Evolutionary conservation across 306 rosid genomes (phyloP), one percentile per base, ranked within the genome.

Genomic region (Elaeagnus macrophylla): DNA sequence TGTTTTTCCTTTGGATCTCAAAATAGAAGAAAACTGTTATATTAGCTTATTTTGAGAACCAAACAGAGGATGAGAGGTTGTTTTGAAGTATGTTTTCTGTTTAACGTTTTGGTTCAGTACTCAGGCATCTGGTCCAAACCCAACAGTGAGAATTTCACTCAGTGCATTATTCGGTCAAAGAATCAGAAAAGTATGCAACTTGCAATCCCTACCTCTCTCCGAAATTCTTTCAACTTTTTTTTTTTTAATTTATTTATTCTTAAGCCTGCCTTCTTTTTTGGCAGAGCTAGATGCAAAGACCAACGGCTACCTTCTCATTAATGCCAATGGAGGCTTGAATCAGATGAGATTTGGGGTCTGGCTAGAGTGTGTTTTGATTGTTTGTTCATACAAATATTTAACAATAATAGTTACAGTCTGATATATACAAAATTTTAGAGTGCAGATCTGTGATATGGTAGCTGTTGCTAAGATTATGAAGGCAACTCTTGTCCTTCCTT

Each of bases 291-390:
- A 84, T 67, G 66, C 56, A 8, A 82, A 82, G 81, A 84, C 77
- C 66, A 87, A 82, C 41, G 99, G 96, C 18, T 91, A 82, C 76
- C 72, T 91, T 75, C 83, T 91, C 61, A 72, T 84, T 60, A 91
- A 87, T 80, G 99, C 96, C 16, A 91, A 91, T 13, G 99, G 99
- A n/a, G 99, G 99, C 67, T 68, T 91, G 81, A 91, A 91, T 75
- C 99, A 91, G 89, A 91, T 91, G 99, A 91, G 99, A 82, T 91
- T 91, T 84, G 99, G 99, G 96, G 99, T 91, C 77, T 80, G 94
- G 59, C 65, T 72, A 36, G 69, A 68, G 46, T 65, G 64, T 70
- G 61, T 73, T 77, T 72, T 72, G 53, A 36, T 83, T 59, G 15
- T 57, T 74, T 45, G 38, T 35, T 10, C 17, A 36, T n/a, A 9